Percentiles rank a stretch among this genome's conserved stretches.
phyloP scores from a whole-genome alignment of 805 yeast genomes.

The Ogataea sp. region DNA sequence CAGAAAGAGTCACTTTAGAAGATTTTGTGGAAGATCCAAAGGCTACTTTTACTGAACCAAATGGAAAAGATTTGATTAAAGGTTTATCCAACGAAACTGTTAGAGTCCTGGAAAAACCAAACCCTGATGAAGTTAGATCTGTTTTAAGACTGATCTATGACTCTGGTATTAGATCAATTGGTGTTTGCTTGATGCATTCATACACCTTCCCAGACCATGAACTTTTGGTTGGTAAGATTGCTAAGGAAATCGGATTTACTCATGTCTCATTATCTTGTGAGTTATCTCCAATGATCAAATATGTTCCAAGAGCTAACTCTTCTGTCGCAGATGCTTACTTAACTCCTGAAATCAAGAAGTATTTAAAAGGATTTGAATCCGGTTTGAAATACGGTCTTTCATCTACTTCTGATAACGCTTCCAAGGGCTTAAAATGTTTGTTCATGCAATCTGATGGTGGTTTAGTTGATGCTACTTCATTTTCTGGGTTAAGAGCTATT shows the following conservation, averaged over 20 bases:
- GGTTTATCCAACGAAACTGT: conserved; percentile 69
- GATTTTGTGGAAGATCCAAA: conserved; percentile 72
- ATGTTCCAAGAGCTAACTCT: conserved; percentile 68
- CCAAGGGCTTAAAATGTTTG: conserved; percentile 47
- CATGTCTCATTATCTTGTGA: conserved; percentile 63
- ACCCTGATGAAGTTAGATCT: conserved; percentile 32
- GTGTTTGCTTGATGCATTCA: conserved; percentile 65
- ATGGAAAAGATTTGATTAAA: conserved; percentile 29
- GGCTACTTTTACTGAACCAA: conserved; percentile 11
- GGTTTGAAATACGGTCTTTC: conserved; percentile 38
- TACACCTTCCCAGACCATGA: conserved; percentile 73
- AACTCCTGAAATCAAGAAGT: conserved; percentile 68
- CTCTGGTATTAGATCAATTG: conserved; percentile 59
- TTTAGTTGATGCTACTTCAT: conserved; percentile 70
- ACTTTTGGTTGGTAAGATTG: conserved; percentile 45
- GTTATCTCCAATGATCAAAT: conserved; percentile 73
- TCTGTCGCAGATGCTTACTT: conserved; percentile 77
- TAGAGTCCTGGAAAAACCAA: conserved; percentile 45
- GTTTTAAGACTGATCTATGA: conserved; percentile 37
- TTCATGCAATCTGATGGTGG: conserved; percentile 99
- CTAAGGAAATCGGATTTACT: conserved; percentile 55
- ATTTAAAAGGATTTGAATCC: conserved; percentile 49
- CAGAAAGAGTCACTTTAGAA: conserved; percentile 83
- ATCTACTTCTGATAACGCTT: conserved; percentile 5
- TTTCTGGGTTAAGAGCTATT: conserved; percentile 84